A percentile compares a stretch with the other conserved stretches of the same genome.
These are phyloP conservation scores for Penicillium malachiteum DNA, from an alignment of 495 filamentous ascomycete genomes.

Conservation along the genomic window DNA sequence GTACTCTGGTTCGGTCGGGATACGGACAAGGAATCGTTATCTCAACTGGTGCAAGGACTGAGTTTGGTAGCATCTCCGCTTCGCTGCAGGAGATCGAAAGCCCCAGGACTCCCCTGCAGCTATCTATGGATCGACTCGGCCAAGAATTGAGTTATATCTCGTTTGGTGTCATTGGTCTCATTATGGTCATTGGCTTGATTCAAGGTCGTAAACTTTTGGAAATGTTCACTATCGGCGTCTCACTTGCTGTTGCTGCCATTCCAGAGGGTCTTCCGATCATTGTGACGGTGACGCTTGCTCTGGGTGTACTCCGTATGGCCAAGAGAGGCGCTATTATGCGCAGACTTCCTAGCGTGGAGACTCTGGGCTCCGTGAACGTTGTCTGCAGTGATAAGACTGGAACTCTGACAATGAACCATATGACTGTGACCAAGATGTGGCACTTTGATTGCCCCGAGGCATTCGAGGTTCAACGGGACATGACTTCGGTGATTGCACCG, in stretches of 20 bases:
- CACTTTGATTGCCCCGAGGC: constrained; percentile 71
- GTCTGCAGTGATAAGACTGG: constrained; percentile 99
- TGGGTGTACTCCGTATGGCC: constrained; percentile 95
- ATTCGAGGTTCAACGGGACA: constrained; percentile 71
- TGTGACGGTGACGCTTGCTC: constrained; percentile 91
- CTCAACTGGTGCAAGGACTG: constrained; percentile 85
- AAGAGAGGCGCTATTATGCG: constrained; percentile 90
- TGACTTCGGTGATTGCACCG: constrained; percentile 56
- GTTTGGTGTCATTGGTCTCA: constrained; percentile 90
- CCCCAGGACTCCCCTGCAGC: constrained; percentile 86
- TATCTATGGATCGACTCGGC: constrained; percentile 95
- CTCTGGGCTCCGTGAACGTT: constrained; percentile 95
- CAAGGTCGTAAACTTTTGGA: constrained; percentile 88
- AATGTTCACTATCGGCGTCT: constrained; percentile 97
- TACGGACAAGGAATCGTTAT: constrained; percentile 95
- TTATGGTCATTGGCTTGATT: constrained; percentile 82
- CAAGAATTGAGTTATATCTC: constrained; percentile 94
- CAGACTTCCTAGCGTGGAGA: constrained; percentile 93
- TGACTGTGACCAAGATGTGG: constrained; percentile 98
- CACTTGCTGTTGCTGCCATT: constrained; percentile 93
- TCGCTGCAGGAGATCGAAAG: constrained; percentile 92
- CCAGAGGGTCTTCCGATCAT: constrained; percentile 97
- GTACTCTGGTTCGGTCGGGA: constrained; percentile 92
- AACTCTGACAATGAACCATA: constrained; percentile 94
- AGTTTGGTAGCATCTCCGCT: constrained; percentile 94